These are phyloP conservation scores for Paspalum notatum DNA, from an alignment of 176 grass and related monocot species.

Conservation along the genomic window DNA sequence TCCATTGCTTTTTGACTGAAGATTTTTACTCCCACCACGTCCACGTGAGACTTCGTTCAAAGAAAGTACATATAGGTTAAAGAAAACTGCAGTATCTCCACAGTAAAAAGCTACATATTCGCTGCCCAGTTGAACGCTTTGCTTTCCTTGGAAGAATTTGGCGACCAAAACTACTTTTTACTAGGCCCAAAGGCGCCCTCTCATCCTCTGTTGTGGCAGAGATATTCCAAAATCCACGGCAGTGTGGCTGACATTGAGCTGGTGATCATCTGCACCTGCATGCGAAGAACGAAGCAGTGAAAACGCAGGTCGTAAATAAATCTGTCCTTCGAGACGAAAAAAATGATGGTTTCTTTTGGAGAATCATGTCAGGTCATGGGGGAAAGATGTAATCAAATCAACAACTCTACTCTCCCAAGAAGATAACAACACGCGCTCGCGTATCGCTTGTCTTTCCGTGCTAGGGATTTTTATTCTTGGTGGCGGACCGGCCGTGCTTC, in stretches of 20 bases:
- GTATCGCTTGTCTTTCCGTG: constrained; percentile 6
- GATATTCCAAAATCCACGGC: background rate
- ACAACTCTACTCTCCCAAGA: background rate
- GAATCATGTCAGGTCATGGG: background rate
- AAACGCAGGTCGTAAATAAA: background rate
- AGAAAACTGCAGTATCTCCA: background rate
- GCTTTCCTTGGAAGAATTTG: constrained; percentile 30
- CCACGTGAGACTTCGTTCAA: constrained; percentile 26
- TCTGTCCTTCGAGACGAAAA: background rate
- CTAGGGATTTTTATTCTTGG: constrained; percentile 10
- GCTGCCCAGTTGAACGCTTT: constrained; percentile 34
- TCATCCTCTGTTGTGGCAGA: background rate
- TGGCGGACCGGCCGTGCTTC: background rate
- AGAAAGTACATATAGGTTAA: too few relatives aligned
- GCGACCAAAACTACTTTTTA: constrained; percentile 39
- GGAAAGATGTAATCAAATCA: background rate
- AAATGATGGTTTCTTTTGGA: background rate
- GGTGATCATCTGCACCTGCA: background rate
- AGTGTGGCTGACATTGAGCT: background rate
- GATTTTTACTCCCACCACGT: constrained; percentile 19
- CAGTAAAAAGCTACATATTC: constrained; percentile 42
- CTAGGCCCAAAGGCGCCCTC: background rate
- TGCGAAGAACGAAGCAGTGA: background rate
- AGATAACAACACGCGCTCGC: background rate
- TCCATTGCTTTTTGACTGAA: constrained; percentile 42